A percentile compares a stretch with the other conserved stretches of the same genome.
Evolutionary conservation across 1,284 basidiomycete genomes (phyloP).

Genomic region (Pseudozyma tsukubaensis): DNA sequence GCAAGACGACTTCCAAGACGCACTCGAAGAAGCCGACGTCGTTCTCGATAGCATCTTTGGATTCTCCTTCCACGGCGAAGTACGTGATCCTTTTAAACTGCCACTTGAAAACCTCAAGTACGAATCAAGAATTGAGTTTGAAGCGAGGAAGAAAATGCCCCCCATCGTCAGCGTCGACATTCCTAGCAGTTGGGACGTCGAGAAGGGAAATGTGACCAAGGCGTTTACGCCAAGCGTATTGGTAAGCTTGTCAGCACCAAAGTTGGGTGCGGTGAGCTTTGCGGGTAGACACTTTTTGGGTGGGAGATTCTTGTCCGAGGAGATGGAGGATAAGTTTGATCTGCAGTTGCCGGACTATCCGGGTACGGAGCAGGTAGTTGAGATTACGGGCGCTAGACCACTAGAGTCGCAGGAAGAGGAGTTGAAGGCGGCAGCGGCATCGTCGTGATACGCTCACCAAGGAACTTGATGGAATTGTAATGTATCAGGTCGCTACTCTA

Average conservation of each 20-base stretch:
- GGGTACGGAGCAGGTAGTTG: slow-evolving; percentile 60
- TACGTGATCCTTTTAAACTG: slow-evolving; percentile 86
- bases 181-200: slow-evolving; percentile 95
- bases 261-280: slow-evolving; percentile 83
- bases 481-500: neutral
- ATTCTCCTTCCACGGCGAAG: slow-evolving; percentile 84
- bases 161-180: slow-evolving; percentile 79
- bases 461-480: neutral
- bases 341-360: slow-evolving; percentile 58
- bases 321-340: slow-evolving; percentile 50
- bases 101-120: slow-evolving; percentile 76
- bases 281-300: slow-evolving; percentile 86
- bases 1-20: slow-evolving; percentile 72
- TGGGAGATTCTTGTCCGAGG: slow-evolving; percentile 84
- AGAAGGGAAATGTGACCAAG: slow-evolving; percentile 74
- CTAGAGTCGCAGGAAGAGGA: slow-evolving; percentile 27
- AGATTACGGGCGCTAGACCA: slow-evolving; percentile 60
- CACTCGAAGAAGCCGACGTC: slow-evolving; percentile 77
- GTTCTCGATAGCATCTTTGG: slow-evolving; percentile 96
- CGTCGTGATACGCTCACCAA: neutral
- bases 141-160: slow-evolving; percentile 49
- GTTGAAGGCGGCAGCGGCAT: neutral
- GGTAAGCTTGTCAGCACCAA: slow-evolving; percentile 92
- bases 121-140: slow-evolving; percentile 61
- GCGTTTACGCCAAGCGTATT: slow-evolving; percentile 82